Evolutionary conservation across 1,139 yeast species (phyloP), one percentile per base, ranked within the genome.

Genomic region (Candida tunisiensis): DNA sequence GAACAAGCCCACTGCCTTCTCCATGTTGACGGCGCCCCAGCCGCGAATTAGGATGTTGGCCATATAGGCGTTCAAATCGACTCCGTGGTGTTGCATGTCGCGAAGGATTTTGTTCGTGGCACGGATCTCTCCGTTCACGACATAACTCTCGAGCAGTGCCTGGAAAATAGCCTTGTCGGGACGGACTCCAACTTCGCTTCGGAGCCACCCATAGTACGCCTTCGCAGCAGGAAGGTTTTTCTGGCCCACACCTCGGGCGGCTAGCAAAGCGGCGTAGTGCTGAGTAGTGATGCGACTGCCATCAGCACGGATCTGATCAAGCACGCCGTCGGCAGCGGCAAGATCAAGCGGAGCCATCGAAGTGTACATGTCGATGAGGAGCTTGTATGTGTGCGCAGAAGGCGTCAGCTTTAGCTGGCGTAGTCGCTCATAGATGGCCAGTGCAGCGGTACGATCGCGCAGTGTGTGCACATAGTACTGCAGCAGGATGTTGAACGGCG

Each of bases 401-500:
- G 56, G 57, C 6, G 36, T 34, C 5, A 57, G 31, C 3, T 45
- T 45, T 5, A 37, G 33, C 8, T 36, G 26, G 4, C 42, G 34
- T 31, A 57, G 40, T 31, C 45, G 40, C 8, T 40, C 33, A 29
- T 50, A 53, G 25, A 48, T 40, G 4, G 40, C 32, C 24, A 51
- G 33, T 1, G 60, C 61, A n/a, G 42, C 36, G 8, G 29, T 35
- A 14, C 57, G 45, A 30, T 56, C 53, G 8, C 40, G 37, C 28
- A 44, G 42, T 18, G 44, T 40, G 28, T 50, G 51, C 9, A 56
- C 51, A 32, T 51, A 58, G 32, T 44, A 53, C 35, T 53, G 57
- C 33, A 58, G 42, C 44, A 58, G 37, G 11, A 46, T 44, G 35
- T 59, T 57, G 39, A 49, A 57, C 3, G 60, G 59, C 4, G 59